Conservation (phyloP, 2,329 filamentous ascomycete species). For the Dothistroma pini region DNA sequence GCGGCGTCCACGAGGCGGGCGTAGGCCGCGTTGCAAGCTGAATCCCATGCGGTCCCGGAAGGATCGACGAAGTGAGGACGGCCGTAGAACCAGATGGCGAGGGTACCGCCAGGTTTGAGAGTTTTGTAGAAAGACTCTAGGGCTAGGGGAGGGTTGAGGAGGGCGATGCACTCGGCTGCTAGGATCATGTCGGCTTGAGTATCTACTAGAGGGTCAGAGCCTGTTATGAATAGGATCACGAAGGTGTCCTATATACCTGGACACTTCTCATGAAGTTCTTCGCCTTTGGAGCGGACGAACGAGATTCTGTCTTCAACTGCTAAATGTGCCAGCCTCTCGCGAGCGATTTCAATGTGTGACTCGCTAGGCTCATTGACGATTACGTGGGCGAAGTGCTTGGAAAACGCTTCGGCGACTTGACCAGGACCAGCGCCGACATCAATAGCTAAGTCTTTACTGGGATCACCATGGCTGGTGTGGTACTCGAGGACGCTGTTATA, state of each 20-base stretch:
- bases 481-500: not conserved
- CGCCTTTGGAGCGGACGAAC: not conserved
- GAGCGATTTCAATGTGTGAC: not conserved
- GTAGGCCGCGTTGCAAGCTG: not conserved
- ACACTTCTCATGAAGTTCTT: not conserved
- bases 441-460: not conserved
- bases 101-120: not conserved
- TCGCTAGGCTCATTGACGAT: conserved; percentile 1
- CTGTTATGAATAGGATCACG: not conserved
- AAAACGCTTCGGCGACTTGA: not conserved
- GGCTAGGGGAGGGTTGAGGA: not conserved
- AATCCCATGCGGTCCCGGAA: not conserved
- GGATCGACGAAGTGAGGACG: not conserved
- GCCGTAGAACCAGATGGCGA: conserved; percentile 3
- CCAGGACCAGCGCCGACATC: not conserved
- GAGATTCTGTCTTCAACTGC: not conserved
- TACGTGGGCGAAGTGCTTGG: not conserved
- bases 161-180: not conserved
- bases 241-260: not conserved
- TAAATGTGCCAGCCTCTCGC: not conserved
- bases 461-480: not conserved
- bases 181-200: not conserved
- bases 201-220: not conserved
- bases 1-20: not conserved
- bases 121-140: not conserved